phyloP scores from a whole-genome alignment of 495 filamentous ascomycete species.

The Aspergillus cristatus region DNA sequence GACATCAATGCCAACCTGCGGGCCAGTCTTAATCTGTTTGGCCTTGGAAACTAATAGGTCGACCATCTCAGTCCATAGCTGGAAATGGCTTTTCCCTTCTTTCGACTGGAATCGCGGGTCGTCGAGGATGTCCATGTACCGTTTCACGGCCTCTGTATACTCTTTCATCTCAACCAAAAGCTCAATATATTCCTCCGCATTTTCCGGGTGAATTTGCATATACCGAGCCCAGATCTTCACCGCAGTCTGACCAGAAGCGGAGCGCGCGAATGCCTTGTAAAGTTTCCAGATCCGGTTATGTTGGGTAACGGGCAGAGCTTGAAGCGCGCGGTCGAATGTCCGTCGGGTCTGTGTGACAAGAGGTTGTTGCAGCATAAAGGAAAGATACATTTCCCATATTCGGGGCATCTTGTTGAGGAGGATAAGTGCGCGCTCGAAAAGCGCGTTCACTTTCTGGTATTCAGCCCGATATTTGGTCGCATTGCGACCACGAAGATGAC shows the following conservation, averaged over 20 bases:
- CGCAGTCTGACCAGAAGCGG: conserved; percentile 83
- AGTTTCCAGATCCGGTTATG: conserved; percentile 95
- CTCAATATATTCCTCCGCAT: conserved; percentile 90
- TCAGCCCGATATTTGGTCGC: conserved; percentile 71
- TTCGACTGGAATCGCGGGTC: conserved; percentile 89
- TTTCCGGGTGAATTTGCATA: conserved; percentile 96
- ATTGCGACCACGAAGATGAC: conserved; percentile 77
- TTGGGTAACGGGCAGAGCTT: conserved; percentile 91
- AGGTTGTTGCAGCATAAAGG: conserved; percentile 83
- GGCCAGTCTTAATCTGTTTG: conserved; percentile 70
- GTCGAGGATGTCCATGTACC: conserved; percentile 90
- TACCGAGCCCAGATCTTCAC: conserved; percentile 92
- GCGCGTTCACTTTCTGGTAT: conserved; percentile 86
- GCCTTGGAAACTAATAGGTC: conserved; percentile 90
- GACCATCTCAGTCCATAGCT: conserved; percentile 98
- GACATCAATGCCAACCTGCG: conserved; percentile 76
- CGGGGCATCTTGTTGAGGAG: conserved; percentile 98
- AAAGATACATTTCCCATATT: conserved; percentile 97
- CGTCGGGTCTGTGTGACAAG: conserved; percentile 82
- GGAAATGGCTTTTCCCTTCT: conserved; percentile 87
- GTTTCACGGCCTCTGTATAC: conserved; percentile 87
- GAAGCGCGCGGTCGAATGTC: conserved; percentile 88
- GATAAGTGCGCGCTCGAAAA: conserved; percentile 90
- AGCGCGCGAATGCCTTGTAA: conserved; percentile 86
- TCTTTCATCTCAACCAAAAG: conserved; percentile 71